These are phyloP conservation scores for Monascus purpureus DNA, from an alignment of 495 filamentous ascomycete species.

Conservation along the genomic window DNA sequence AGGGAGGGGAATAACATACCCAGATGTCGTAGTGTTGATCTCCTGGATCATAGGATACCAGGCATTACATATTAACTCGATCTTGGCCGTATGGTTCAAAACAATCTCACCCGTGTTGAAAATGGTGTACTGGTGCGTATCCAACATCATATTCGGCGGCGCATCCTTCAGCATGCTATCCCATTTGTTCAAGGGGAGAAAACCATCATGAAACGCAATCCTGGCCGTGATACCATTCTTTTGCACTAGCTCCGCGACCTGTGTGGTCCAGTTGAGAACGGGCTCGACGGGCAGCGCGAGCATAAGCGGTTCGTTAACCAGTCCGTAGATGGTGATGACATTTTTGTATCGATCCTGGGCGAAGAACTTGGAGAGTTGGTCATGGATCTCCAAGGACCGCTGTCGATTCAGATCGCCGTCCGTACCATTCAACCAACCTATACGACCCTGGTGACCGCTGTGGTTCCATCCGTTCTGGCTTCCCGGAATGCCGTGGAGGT, in stretches of 20 bases:
- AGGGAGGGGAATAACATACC: slow-evolving; percentile 31
- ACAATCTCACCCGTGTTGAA: slow-evolving; percentile 68
- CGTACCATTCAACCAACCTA: slow-evolving; percentile 71
- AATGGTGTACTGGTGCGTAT: slow-evolving; percentile 89
- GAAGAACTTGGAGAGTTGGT: slow-evolving; percentile 71
- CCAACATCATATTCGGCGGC: slow-evolving; percentile 48
- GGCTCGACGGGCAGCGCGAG: slow-evolving; percentile 38
- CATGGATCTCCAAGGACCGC: slow-evolving; percentile 68
- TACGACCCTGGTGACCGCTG: slow-evolving; percentile 55
- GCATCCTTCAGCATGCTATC: slow-evolving; percentile 47
- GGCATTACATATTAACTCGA: slow-evolving; percentile 70
- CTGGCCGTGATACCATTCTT: slow-evolving; percentile 53
- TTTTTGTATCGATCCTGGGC: slow-evolving; percentile 75
- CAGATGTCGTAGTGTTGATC: slow-evolving; percentile 56
- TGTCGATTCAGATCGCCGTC: slow-evolving; percentile 47
- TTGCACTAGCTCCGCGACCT: slow-evolving; percentile 49
- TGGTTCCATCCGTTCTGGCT: slow-evolving; percentile 91
- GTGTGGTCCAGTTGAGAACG: slow-evolving; percentile 57
- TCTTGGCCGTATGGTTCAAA: slow-evolving; percentile 57
- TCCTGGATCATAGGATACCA: slow-evolving; percentile 68
- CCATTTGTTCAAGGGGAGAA: slow-evolving; percentile 70
- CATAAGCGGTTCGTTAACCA: slow-evolving; percentile 81
- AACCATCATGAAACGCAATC: slow-evolving; percentile 71
- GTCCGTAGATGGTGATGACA: slow-evolving; percentile 69
- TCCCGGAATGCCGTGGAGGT: slow-evolving; percentile 74